Evolutionary conservation across 495 filamentous ascomycete species (phyloP).

Genomic region (Rhizodiscina lignyota): DNA sequence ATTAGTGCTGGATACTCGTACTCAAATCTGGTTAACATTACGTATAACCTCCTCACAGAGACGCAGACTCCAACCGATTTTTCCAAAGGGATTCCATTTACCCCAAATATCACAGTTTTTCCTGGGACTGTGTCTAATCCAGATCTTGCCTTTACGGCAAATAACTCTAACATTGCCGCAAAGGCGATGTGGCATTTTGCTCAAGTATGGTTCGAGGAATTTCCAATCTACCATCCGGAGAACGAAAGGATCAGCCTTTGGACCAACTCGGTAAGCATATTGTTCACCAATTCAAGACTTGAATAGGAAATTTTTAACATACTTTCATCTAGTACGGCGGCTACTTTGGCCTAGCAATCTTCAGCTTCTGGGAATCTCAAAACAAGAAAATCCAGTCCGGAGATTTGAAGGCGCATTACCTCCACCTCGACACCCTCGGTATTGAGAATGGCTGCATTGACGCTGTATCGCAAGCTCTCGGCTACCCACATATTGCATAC

Average conservation of each 20-base stretch:
- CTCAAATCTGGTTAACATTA: conserved; percentile 33
- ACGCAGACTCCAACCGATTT: conserved; percentile 19
- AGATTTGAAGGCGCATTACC: conserved; percentile 8
- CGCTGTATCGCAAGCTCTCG: conserved; percentile 19
- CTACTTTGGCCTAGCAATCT: conserved; percentile 34
- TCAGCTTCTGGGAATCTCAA: conserved; percentile 16
- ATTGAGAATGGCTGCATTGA: conserved; percentile 59
- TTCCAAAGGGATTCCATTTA: conserved; percentile 12
- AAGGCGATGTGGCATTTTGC: conserved; percentile 40
- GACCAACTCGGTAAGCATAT: no score
- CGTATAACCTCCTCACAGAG: conserved; percentile 17
- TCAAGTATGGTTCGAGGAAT: conserved; percentile 38
- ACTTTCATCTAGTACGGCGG: no score
- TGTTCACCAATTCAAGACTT: no score
- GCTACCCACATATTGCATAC: conserved; percentile 23
- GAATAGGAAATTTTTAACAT: no score
- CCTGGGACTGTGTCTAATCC: conserved; percentile 43
- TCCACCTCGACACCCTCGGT: conserved; percentile 23
- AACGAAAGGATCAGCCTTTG: conserved; percentile 36
- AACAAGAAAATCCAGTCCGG: conserved; percentile 16
- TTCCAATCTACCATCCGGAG: conserved; percentile 37
- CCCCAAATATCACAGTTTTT: conserved; percentile 36
- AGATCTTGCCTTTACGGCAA: conserved; percentile 26
- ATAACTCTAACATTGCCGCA: conserved; percentile 35
- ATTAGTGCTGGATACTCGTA: conserved; percentile 42